These are phyloP conservation scores for Hypoxylon sp. DNA, from an alignment of 2,329 filamentous ascomycete genomes.

Conservation along the genomic window DNA sequence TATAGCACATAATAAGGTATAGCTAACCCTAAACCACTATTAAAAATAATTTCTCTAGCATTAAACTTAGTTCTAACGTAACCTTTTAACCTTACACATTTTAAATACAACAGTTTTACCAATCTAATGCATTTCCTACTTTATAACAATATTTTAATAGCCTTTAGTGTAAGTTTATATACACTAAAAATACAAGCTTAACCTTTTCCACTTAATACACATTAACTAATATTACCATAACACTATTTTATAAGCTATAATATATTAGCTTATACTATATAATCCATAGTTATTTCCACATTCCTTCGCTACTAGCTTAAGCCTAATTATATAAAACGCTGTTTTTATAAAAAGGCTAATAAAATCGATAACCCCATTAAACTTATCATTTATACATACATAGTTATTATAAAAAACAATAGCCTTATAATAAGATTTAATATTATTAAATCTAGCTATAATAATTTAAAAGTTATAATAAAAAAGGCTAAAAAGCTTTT, in stretches of 20 bases:
- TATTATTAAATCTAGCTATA: background rate
- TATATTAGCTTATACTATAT: background rate
- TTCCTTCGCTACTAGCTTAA: constrained; percentile 3
- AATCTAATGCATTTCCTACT: constrained; percentile 12
- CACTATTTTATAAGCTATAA: constrained; percentile 13
- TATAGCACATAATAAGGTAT: constrained; percentile 1
- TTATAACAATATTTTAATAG: constrained; percentile 3
- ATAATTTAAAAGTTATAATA: constrained; percentile 1
- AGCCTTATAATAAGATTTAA: background rate
- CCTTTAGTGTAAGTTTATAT: background rate
- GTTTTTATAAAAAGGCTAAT: constrained; percentile 1
- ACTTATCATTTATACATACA: background rate
- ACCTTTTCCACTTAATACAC: background rate
- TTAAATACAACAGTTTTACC: background rate
- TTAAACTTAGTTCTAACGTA: constrained; percentile 3
- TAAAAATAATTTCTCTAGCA: constrained; percentile 1
- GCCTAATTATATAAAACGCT: background rate
- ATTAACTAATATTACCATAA: background rate
- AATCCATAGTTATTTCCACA: background rate
- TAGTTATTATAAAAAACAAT: background rate
- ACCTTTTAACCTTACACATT: constrained; percentile 1
- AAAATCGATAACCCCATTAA: background rate
- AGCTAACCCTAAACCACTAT: background rate
- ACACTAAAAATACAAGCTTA: background rate
- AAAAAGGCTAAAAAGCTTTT: background rate